Conservation (phyloP, 2,329 filamentous ascomycete genomes). For the Monosporascus sp. region DNA sequence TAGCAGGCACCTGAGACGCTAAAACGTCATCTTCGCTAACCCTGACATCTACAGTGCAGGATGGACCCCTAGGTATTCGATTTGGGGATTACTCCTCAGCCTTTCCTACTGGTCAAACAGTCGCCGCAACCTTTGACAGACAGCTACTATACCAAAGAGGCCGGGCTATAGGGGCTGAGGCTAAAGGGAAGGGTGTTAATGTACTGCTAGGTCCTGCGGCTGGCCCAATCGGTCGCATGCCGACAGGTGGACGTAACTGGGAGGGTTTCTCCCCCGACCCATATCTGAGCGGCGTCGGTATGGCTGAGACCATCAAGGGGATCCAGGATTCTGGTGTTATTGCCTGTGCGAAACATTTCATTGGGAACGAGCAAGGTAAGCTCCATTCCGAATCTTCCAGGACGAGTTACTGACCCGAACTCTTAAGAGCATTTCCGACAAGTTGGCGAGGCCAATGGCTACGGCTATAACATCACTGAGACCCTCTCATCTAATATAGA, state of each 20-base stretch:
- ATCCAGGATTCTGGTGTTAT: constrained; percentile 76
- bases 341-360: constrained; percentile 71
- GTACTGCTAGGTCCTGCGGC: constrained; percentile 70
- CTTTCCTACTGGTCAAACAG: constrained; percentile 72
- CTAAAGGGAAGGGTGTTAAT: constrained; percentile 67
- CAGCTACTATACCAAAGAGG: constrained; percentile 65
- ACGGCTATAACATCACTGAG: constrained; percentile 59
- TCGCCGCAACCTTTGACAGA: constrained; percentile 79
- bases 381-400: neutral
- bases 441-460: constrained; percentile 46
- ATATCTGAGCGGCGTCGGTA: constrained; percentile 64
- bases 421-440: constrained; percentile 64
- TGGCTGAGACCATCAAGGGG: constrained; percentile 69
- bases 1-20: no score
- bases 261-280: constrained; percentile 69
- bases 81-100: constrained; percentile 74
- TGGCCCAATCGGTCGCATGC: constrained; percentile 63
- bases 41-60: constrained; percentile 52
- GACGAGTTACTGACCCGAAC: constrained; percentile 9
- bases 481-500: constrained; percentile 56
- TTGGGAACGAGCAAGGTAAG: constrained; percentile 59
- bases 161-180: constrained; percentile 65
- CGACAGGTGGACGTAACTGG: constrained; percentile 68
- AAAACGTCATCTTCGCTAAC: neutral
- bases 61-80: constrained; percentile 76